These are phyloP conservation scores for Colletotrichum spaethianum DNA, from an alignment of 2,329 filamentous ascomycete species.

Conservation along the genomic window DNA sequence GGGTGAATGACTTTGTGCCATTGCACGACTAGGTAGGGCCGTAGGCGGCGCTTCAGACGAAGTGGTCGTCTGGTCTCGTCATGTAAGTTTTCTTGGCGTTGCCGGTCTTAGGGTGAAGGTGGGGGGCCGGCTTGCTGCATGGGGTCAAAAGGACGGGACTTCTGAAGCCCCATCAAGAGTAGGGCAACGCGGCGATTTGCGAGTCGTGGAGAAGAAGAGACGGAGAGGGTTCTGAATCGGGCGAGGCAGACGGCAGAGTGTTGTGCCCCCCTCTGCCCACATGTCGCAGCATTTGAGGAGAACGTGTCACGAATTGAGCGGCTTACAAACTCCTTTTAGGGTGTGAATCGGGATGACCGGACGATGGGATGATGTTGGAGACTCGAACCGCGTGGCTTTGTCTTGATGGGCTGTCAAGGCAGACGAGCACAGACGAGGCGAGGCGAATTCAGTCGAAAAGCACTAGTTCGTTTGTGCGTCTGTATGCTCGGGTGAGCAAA, in stretches of 20 bases:
- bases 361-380: background rate
- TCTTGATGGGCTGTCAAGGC: constrained; percentile 2
- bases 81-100: background rate
- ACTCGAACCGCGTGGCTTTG: background rate
- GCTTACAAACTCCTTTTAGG: background rate
- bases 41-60: constrained; percentile 23
- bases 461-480: background rate
- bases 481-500: no score
- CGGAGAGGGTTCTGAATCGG: background rate
- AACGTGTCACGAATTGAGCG: background rate
- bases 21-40: background rate
- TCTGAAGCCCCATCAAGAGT: background rate
- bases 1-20: background rate
- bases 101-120: background rate
- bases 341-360: constrained; percentile 10
- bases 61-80: background rate
- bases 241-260: background rate
- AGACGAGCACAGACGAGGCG: constrained; percentile 11
- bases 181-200: background rate
- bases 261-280: background rate
- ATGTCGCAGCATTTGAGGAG: background rate
- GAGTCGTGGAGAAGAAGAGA: background rate
- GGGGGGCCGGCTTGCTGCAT: background rate
- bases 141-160: background rate
- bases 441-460: constrained; percentile 1